Base-by-base conservation (phyloP, 2,329 filamentous ascomycete species). In the Anthostomella pinea region DNA sequence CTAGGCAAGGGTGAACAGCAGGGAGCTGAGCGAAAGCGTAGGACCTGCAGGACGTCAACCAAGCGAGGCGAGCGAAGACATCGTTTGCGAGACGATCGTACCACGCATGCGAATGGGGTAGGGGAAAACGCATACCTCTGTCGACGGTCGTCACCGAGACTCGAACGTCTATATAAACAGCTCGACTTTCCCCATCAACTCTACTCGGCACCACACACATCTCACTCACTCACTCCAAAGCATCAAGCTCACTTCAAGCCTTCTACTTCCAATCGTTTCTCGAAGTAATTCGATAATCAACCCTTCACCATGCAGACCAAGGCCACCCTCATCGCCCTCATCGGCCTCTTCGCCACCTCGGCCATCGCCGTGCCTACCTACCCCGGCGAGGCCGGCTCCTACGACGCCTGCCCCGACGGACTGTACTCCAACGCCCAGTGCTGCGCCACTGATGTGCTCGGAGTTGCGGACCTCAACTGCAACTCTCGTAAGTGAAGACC, bases 361-460 rank as follows among this genome's bases (percentile, higher is more conserved):
- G 52, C 46, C 39, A 8, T 50, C 15, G 54, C 51, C 23, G 15
- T 11, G 25, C 41, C 46, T 15, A 36, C 38, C 3, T n/a, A 30
- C 5, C 14, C 19, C 11, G 17, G 17, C 23, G n/a, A n/a, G n/a
- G 6, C 1, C 24, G 15, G 54, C 17, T 30, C 43, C 5, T 71
- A 69, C 37, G 18, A 46, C 3, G 57, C 69, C 24, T 73, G 70
- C 60, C 49, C 51, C 19, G 60, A 57, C 13, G 41, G 42, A 2
- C 60, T 72, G 15, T 69, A 69, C 49, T 58, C 56, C 46, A 64
- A 51, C 20, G 51, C 75, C 4, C 69, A 74, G 48, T 83, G 79
- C 68, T 83, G 79, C 54, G 74, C 78, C 9, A 79, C 76, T 16
- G 74, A 82, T 46, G 68, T 83, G 21, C 70, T 82, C 24, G 56